Evolutionary conservation across 139 green algal genomes (phyloP).

Genomic region (Micractinium conductrix): DNA sequence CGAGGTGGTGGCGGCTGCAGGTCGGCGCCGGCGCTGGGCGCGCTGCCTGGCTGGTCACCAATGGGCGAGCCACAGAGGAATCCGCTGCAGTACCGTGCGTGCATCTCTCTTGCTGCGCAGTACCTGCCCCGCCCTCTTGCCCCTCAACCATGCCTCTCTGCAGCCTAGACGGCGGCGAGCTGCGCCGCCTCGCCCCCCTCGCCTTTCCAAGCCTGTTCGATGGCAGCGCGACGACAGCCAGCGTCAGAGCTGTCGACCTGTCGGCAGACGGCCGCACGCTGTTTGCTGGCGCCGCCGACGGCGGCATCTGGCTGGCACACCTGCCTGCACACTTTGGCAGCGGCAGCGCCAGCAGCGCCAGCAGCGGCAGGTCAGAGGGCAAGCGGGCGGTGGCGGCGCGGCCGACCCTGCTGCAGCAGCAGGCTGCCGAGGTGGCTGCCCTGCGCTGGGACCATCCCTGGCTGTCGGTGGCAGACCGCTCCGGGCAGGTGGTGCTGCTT

Average conservation of each 20-base stretch:
- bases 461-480: constrained; percentile 48
- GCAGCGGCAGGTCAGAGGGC: not conserved
- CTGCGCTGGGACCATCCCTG: constrained; percentile 75
- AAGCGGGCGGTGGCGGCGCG: too few species aligned
- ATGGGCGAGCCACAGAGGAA: too few species aligned
- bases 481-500: constrained; percentile 38
- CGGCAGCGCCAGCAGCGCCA: not conserved
- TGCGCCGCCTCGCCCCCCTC: constrained; percentile 6
- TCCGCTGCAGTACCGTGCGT: too few species aligned
- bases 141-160: too few species aligned
- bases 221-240: not conserved
- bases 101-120: not conserved
- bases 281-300: constrained; percentile 4
- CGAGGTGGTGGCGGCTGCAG: not conserved
- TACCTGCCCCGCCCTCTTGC: not conserved
- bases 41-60: not conserved
- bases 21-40: not conserved
- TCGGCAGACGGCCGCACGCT: not conserved
- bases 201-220: not conserved
- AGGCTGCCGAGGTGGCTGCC: constrained; percentile 28
- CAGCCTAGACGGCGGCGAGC: not conserved
- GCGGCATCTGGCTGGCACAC: not conserved
- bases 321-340: not conserved
- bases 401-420: constrained; percentile 26
- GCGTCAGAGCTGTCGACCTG: not conserved